These are phyloP conservation scores for Primulina eburnea DNA, from an alignment of 257 asterid genomes.

Conservation along the genomic window DNA sequence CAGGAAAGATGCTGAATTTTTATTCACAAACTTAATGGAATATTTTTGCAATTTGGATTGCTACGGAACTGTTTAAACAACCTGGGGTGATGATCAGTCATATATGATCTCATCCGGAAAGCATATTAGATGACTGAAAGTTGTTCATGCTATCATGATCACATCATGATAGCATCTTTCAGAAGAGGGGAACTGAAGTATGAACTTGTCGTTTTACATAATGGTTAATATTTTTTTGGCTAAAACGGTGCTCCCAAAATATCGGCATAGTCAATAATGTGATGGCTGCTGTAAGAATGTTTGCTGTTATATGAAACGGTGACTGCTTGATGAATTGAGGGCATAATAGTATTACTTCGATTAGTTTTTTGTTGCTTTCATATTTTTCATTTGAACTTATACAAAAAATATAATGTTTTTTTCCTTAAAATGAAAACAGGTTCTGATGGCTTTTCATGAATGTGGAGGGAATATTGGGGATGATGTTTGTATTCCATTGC, in stretches of 20 bases:
- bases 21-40: not conserved
- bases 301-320: constrained; percentile 8
- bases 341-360: constrained; percentile 11
- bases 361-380: constrained; percentile 14
- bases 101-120: not conserved
- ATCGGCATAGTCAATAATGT: constrained; percentile 9
- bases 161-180: constrained; percentile 12
- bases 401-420: constrained; percentile 21
- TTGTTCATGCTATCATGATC: constrained; percentile 4
- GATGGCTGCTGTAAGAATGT: constrained; percentile 20
- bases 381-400: constrained; percentile 15
- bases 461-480: constrained; percentile 89
- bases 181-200: not conserved
- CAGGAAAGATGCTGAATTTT: not conserved
- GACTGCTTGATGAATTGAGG: not conserved
- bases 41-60: not conserved
- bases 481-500: constrained; percentile 83
- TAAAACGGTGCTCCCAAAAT: constrained; percentile 13
- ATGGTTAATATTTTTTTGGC: not conserved
- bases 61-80: not conserved
- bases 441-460: constrained; percentile 82
- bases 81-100: not conserved
- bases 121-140: not conserved
- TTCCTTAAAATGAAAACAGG: constrained; percentile 42
- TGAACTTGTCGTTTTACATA: not conserved